phyloP scores from a whole-genome alignment of 345 rosid genomes.

The Nasturtium officinale region DNA sequence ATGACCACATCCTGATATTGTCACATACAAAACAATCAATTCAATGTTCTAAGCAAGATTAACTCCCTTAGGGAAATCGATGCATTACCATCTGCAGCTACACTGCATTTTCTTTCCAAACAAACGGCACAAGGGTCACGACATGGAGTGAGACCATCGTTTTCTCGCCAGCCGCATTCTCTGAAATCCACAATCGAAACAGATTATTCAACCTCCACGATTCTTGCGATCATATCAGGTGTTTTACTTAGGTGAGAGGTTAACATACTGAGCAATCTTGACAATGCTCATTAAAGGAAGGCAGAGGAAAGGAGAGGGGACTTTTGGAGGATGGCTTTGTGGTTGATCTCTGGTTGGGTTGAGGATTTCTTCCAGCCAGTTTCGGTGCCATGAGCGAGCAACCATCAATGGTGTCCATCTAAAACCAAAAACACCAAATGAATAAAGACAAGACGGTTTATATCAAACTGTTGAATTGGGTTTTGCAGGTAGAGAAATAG shows the following conservation, averaged over 20 bases:
- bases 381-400: constrained; percentile 89
- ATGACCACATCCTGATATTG: constrained; percentile 75
- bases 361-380: constrained; percentile 77
- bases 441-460: constrained; percentile 11
- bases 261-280: constrained; percentile 79
- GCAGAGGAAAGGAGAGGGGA: constrained; percentile 75
- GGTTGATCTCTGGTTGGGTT: constrained; percentile 49
- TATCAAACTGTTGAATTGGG: not conserved
- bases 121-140: constrained; percentile 87
- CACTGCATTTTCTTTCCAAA: constrained; percentile 80
- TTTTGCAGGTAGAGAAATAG: constrained; percentile 9
- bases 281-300: constrained; percentile 95
- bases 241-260: constrained; percentile 5
- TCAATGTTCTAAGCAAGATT: not conserved
- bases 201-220: not conserved
- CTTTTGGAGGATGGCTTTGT: constrained; percentile 39
- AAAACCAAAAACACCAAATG: constrained; percentile 29
- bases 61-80: not conserved
- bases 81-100: constrained; percentile 74
- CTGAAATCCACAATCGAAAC: constrained; percentile 44
- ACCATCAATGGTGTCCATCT: constrained; percentile 97
- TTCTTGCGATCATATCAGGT: not conserved
- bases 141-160: constrained; percentile 52
- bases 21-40: constrained; percentile 13
- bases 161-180: constrained; percentile 87